Evolutionary conservation across 1,284 basidiomycete genomes (phyloP), one percentile per base, ranked within the genome.

Genomic region (Leccinum pallidistipes): DNA sequence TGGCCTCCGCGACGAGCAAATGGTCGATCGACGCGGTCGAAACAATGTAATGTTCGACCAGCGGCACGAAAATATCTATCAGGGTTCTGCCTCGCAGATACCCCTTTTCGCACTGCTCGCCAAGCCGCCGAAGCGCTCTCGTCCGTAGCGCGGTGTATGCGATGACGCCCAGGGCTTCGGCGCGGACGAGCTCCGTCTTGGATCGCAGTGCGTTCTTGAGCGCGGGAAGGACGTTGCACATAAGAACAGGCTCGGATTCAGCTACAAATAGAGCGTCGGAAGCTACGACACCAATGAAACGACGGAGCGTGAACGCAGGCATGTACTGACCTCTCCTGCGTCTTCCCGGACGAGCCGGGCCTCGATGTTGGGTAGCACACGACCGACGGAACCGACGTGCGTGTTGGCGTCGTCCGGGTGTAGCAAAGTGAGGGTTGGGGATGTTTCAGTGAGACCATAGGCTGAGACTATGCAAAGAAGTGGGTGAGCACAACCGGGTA

Each of bases 1-100:
- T 91, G 1, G 96, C 92, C 72, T 98, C 96, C 68, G 94, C 97
- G 57, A 96, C 88, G 31, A 99, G 81, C 70, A 95, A 90, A 72
- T 97, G 95, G 70, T 98, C 94, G 27, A 89, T 79, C n/a, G 86
- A 83, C 3, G 86, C 78, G 1, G 89, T 82, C 51, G 87, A 83
- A 49, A 82, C 77, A 65, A 98, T 84, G 70, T 92, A 97, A 73
- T 94, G 92, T 57, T 86, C 87, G 31, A 97, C 83, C 7, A 99
- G 80, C 0, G 97, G 97, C 18, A 97, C 77, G 69, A 99, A 94
- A 11, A 98, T 82, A 29, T 95, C 94, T 9, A 86, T 80, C 47
- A 98, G 77, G 0, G 90, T 92, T 40, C 81, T 83, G 71, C 91
- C 93, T 49, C 87, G 82, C 54, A 98, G 75, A 16, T 79, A 79